Percentiles rank a stretch among this genome's conserved stretches.
phyloP scores from a whole-genome alignment of 2,329 filamentous ascomycete species.

The Colletotrichum caudatum region DNA sequence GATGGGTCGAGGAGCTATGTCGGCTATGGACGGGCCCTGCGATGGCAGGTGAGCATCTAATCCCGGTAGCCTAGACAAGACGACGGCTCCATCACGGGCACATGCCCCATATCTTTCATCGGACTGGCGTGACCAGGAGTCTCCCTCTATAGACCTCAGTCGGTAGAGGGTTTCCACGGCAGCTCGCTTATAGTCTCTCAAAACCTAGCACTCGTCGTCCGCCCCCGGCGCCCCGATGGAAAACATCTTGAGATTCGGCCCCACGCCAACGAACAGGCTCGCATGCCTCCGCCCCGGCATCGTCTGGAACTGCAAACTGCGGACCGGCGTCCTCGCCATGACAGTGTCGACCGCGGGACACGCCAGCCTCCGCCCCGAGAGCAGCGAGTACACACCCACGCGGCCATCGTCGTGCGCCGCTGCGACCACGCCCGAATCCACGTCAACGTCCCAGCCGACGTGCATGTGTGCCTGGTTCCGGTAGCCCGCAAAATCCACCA shows the following conservation, averaged over 20 bases:
- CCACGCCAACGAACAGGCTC: constrained; percentile 61
- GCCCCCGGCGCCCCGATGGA: constrained; percentile 54
- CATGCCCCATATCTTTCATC: background rate
- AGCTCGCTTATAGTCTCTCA: background rate
- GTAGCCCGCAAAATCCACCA: constrained; percentile 64
- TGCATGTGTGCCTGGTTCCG: constrained; percentile 61
- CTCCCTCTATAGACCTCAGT: background rate
- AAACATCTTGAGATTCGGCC: constrained; percentile 55
- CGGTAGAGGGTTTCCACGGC: background rate
- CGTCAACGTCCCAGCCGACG: constrained; percentile 65
- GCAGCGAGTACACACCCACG: constrained; percentile 63
- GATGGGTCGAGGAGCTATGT: background rate
- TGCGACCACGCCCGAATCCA: constrained; percentile 62
- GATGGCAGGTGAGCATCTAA: background rate
- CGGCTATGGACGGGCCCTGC: background rate
- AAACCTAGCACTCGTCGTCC: constrained; percentile 50
- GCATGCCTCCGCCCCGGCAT: constrained; percentile 58
- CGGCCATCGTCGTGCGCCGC: constrained; percentile 65
- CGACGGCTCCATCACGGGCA: background rate
- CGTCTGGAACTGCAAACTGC: constrained; percentile 59
- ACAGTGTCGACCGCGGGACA: constrained; percentile 46
- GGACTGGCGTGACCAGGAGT: background rate
- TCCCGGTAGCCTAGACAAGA: background rate
- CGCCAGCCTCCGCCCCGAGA: constrained; percentile 56
- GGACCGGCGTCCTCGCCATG: constrained; percentile 50